Percentiles rank a stretch among this genome's conserved stretches.
These are phyloP conservation scores for Polysphondylium violaceum DNA, from an alignment of 78 protist species.

Conservation along the genomic window DNA sequence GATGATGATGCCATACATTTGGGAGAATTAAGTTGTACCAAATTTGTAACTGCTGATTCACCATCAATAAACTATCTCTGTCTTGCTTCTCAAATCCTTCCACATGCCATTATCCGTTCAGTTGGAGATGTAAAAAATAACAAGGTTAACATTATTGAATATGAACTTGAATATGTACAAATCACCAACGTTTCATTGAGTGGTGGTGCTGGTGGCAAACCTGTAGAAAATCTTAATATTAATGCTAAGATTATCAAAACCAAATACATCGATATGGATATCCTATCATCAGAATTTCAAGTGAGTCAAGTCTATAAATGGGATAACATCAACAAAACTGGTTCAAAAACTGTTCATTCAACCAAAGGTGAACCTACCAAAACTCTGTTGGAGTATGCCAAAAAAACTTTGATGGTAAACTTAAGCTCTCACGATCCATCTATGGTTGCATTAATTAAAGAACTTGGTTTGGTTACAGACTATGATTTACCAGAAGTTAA, in stretches of 20 bases:
- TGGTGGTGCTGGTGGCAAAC: slow-evolving; percentile 53
- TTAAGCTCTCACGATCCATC: slow-evolving; percentile 23
- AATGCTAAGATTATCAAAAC: background rate
- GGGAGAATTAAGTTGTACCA: background rate
- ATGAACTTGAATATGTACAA: slow-evolving; percentile 4
- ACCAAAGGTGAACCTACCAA: too few relatives aligned
- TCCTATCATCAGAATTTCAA: background rate
- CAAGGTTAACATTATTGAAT: background rate
- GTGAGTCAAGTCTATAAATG: slow-evolving; percentile 7
- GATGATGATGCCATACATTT: too few relatives aligned
- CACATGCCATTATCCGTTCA: background rate
- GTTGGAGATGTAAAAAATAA: background rate
- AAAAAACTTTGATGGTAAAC: slow-evolving; percentile 14
- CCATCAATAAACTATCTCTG: slow-evolving; percentile 19
- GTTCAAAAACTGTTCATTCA: background rate
- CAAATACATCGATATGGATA: slow-evolving; percentile 10
- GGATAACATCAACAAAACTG: background rate
- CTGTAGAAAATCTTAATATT: slow-evolving; percentile 29
- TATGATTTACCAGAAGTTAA: slow-evolving; percentile 16
- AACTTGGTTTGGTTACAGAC: slow-evolving; percentile 20
- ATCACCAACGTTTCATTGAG: background rate
- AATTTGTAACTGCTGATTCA: background rate
- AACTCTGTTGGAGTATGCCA: slow-evolving; percentile 23
- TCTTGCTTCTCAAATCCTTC: slow-evolving; percentile 2
- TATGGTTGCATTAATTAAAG: slow-evolving; percentile 7